phyloP scores from a whole-genome alignment of 257 asterid genomes.

The Solanum lignicaule region DNA sequence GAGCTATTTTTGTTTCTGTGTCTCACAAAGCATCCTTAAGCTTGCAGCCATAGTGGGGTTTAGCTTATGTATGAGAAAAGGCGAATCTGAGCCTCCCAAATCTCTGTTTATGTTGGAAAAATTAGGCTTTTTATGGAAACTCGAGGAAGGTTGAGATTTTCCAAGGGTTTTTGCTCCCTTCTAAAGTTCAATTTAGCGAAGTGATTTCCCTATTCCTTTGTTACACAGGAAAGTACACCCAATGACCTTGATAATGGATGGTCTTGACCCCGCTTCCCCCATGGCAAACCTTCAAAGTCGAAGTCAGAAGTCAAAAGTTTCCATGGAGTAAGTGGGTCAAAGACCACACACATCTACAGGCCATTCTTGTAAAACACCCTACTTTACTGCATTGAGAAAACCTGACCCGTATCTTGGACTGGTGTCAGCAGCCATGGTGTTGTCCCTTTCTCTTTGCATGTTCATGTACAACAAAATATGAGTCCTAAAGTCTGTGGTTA shows the following conservation, averaged over 20 bases:
- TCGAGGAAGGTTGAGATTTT: not conserved
- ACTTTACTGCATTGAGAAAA: not conserved
- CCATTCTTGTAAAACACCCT: not conserved
- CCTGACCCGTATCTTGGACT: not conserved
- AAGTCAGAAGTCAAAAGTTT: not conserved
- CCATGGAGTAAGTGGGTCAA: not conserved
- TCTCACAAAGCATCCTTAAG: constrained; percentile 2
- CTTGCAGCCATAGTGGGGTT: not conserved
- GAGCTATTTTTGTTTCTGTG: not conserved
- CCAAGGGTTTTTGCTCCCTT: not conserved
- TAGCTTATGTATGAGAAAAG: not conserved
- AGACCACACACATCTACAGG: not conserved
- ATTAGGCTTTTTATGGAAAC: constrained; percentile 2
- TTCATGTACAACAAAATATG: not conserved
- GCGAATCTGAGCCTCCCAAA: not conserved
- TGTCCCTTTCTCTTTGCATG: not conserved
- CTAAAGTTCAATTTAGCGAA: not conserved
- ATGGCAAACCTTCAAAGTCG: not conserved
- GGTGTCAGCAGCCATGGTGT: not conserved
- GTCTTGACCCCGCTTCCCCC: not conserved
- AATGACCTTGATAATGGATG: not conserved
- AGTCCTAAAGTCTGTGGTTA: not conserved
- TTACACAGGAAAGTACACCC: not conserved
- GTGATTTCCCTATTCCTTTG: not conserved
- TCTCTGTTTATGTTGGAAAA: not conserved